These are phyloP conservation scores for Viola pubescens DNA, from an alignment of 441 rosid genomes.

Conservation along the genomic window DNA sequence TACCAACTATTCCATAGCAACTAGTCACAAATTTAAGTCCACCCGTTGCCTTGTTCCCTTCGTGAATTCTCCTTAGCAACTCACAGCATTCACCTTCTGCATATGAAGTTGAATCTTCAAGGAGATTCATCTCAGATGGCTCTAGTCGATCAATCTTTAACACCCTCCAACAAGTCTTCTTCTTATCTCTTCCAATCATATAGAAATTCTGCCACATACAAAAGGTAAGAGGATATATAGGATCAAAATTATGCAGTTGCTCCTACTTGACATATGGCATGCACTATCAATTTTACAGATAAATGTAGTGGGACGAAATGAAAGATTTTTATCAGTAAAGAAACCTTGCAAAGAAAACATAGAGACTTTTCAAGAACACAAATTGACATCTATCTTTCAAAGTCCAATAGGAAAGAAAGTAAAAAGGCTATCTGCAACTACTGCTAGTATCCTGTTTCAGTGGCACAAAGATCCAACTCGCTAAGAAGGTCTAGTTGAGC, in stretches of 20 bases:
- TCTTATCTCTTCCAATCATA: constrained; percentile 87
- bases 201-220: constrained; percentile 52
- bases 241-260: neutral
- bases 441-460: neutral
- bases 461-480: neutral
- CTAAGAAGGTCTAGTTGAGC: neutral
- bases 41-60: constrained; percentile 80
- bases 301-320: neutral
- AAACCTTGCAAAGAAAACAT: neutral
- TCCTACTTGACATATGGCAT: neutral
- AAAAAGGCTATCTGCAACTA: neutral
- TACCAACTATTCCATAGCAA: constrained; percentile 91
- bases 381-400: neutral
- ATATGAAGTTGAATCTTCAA: constrained; percentile 64
- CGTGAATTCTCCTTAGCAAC: constrained; percentile 69
- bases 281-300: neutral
- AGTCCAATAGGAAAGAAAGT: neutral
- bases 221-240: constrained; percentile 10
- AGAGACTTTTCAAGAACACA: neutral
- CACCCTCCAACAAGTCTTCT: constrained; percentile 69
- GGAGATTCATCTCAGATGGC: constrained; percentile 58
- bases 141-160: constrained; percentile 80
- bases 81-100: constrained; percentile 66
- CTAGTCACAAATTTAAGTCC: constrained; percentile 74
- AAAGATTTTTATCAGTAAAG: neutral